phyloP scores from a whole-genome alignment of 805 yeast species.

The Ogataea polymorpha region DNA sequence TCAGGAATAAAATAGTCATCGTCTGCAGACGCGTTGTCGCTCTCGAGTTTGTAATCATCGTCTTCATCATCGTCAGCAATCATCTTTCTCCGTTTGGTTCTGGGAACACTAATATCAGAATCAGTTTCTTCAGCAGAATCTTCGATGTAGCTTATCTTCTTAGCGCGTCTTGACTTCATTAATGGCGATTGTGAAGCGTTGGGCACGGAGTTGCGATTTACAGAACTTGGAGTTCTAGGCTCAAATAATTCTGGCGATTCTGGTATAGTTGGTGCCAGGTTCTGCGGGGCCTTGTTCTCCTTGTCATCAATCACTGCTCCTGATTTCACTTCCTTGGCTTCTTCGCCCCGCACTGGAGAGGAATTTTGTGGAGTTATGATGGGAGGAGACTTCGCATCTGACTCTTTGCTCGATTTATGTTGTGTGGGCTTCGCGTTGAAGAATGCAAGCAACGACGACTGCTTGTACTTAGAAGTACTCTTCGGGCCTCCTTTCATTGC shows the following conservation, averaged over 20 bases:
- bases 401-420: neutral
- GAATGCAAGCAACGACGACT: slow-evolving; percentile 32
- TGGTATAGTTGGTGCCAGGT: neutral
- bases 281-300: slow-evolving; percentile 6
- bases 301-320: slow-evolving; percentile 2
- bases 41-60: slow-evolving; percentile 16
- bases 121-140: slow-evolving; percentile 16
- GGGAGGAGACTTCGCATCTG: neutral
- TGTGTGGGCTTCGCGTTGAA: slow-evolving; percentile 15
- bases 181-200: slow-evolving; percentile 3
- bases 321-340: neutral
- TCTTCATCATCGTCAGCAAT: slow-evolving; percentile 15
- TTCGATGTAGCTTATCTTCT: slow-evolving; percentile 18
- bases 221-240: neutral
- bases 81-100: slow-evolving; percentile 14
- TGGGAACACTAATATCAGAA: slow-evolving; percentile 1
- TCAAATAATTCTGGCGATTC: neutral
- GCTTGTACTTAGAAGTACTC: slow-evolving; percentile 21
- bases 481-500: neutral
- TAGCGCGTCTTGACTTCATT: slow-evolving; percentile 11
- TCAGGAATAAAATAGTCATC: slow-evolving; percentile 28
- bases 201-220: too few relatives aligned
- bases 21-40: slow-evolving; percentile 15
- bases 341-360: slow-evolving; percentile 18
- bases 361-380: slow-evolving; percentile 28